Conservation (phyloP, 2,329 filamentous ascomycete genomes). For the Nothophaeocryptopus gaeumannii region DNA sequence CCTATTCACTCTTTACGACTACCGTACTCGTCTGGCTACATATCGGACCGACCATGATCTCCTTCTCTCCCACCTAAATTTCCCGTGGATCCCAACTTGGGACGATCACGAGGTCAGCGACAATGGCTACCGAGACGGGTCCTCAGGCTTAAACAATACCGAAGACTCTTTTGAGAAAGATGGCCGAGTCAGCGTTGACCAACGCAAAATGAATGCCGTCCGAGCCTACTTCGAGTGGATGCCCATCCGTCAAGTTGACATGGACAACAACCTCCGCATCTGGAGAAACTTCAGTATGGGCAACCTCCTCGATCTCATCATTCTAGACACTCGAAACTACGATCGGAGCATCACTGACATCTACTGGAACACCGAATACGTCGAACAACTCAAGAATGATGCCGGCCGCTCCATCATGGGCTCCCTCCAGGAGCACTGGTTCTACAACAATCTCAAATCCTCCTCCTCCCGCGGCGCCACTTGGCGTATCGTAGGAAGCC, state of each 20-base stretch:
- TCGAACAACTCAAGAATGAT: constrained; percentile 28
- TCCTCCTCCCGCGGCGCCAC: constrained; percentile 58
- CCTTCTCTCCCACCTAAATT: constrained; percentile 40
- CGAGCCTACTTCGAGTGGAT: constrained; percentile 46
- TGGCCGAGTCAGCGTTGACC: constrained; percentile 42
- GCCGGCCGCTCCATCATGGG: constrained; percentile 31
- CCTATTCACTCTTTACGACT: constrained; percentile 45
- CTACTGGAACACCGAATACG: constrained; percentile 17
- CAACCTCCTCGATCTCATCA: constrained; percentile 42
- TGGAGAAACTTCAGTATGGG: constrained; percentile 44
- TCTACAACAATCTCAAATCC: constrained; percentile 49
- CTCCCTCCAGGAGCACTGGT: constrained; percentile 36
- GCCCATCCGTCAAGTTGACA: constrained; percentile 43
- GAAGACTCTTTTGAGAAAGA: constrained; percentile 41
- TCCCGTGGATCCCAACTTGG: constrained; percentile 45
- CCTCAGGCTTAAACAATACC: constrained; percentile 42
- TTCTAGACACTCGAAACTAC: constrained; percentile 45
- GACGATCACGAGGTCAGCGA: constrained; percentile 40
- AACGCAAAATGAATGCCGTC: constrained; percentile 48
- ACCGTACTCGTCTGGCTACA: constrained; percentile 42
- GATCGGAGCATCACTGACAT: constrained; percentile 45
- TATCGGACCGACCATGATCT: constrained; percentile 44
- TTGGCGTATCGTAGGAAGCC: constrained; percentile 69
- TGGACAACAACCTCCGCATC: constrained; percentile 45
- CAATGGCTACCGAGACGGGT: constrained; percentile 43